Percentiles rank a stretch among this genome's conserved stretches.
These are phyloP conservation scores for Gossypium mustelinum DNA, from an alignment of 345 rosid genomes.

Conservation along the genomic window DNA sequence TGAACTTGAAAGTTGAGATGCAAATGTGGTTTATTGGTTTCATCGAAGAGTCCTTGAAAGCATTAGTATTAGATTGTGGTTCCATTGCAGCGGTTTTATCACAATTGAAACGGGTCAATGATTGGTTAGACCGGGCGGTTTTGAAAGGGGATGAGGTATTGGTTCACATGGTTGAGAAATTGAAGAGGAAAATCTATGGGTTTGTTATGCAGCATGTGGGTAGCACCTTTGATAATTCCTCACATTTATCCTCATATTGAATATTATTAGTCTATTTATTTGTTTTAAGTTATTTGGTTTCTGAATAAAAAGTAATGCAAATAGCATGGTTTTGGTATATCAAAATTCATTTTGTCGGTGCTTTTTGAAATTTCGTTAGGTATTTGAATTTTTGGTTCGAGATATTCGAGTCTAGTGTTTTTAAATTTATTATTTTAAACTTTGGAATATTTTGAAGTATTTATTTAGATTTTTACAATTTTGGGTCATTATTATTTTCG, in stretches of 20 bases:
- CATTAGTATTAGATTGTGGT: slow-evolving; percentile 48
- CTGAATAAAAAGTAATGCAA: background rate
- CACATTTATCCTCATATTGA: slow-evolving; percentile 28
- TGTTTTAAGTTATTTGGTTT: background rate
- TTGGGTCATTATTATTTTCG: too few species aligned
- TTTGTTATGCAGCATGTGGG: slow-evolving; percentile 93
- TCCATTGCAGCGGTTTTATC: slow-evolving; percentile 74
- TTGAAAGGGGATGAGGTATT: slow-evolving; percentile 33
- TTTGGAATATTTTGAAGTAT: too few species aligned
- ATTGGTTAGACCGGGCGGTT: slow-evolving; percentile 61
- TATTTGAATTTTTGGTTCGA: background rate
- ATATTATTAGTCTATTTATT: background rate
- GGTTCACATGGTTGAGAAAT: slow-evolving; percentile 50
- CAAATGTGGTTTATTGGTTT: slow-evolving; percentile 73
- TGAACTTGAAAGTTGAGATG: slow-evolving; percentile 65
- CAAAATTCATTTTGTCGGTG: background rate
- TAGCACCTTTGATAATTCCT: slow-evolving; percentile 55
- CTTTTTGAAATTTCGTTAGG: background rate
- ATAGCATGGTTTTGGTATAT: background rate
- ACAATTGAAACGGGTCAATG: slow-evolving; percentile 79
- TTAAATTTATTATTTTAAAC: too few species aligned
- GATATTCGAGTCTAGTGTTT: too few species aligned
- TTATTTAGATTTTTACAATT: too few species aligned
- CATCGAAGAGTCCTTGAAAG: slow-evolving; percentile 63
- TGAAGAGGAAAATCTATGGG: slow-evolving; percentile 81